A percentile compares a stretch with the other conserved stretches of the same genome.
Evolutionary conservation across 225 moss, liverwort and hornwort species (phyloP).

Genomic region (Polytrichum formosum): DNA sequence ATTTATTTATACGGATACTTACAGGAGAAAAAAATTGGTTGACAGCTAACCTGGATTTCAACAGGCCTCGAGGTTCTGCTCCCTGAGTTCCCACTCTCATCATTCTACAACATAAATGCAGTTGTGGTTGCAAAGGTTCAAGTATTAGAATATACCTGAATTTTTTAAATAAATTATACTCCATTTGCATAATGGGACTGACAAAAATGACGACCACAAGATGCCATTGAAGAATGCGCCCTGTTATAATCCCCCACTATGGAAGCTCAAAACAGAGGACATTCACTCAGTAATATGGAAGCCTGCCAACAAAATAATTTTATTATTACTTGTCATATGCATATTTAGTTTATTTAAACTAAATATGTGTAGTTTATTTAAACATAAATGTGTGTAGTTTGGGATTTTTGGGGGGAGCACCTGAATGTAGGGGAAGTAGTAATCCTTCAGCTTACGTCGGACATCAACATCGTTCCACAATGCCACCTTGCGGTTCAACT

Average conservation of each 20-base stretch:
- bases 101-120: constrained; percentile 6
- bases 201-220: too few species aligned
- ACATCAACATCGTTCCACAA: constrained; percentile 9
- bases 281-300: background rate
- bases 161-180: too few species aligned
- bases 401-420: background rate
- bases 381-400: too few species aligned
- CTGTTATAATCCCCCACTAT: too few species aligned
- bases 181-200: too few species aligned
- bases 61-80: constrained; percentile 19
- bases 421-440: constrained; percentile 16
- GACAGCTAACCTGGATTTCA: constrained; percentile 4
- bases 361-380: too few species aligned
- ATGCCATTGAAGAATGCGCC: too few species aligned
- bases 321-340: background rate
- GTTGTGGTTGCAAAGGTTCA: too few species aligned
- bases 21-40: too few species aligned
- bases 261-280: background rate
- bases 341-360: too few species aligned
- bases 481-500: constrained; percentile 3
- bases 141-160: too few species aligned
- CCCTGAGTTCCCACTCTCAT: constrained; percentile 6
- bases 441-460: constrained; percentile 11
- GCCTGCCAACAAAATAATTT: background rate
- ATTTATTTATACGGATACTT: too few species aligned